phyloP scores from a whole-genome alignment of 805 yeast species.

The Candida michaelii region DNA sequence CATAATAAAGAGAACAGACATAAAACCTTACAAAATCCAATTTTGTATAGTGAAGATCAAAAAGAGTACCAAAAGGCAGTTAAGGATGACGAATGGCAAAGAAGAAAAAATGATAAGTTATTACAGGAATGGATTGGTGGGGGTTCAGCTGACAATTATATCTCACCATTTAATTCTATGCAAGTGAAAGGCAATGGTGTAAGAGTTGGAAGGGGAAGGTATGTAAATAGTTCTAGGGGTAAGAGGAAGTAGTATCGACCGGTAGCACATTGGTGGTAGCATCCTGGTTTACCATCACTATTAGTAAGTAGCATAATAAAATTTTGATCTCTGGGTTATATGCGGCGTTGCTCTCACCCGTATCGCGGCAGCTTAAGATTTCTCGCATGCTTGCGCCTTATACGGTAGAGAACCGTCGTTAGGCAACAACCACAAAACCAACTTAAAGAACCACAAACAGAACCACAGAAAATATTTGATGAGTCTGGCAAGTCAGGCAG shows the following conservation, averaged over 20 bases:
- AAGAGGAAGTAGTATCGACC: conserved; percentile 17
- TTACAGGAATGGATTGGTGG: conserved; percentile 91
- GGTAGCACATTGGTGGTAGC: too few species aligned
- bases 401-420: neutral
- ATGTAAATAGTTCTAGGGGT: conserved; percentile 63
- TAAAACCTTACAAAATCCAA: conserved; percentile 48
- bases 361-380: too few species aligned
- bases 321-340: too few species aligned
- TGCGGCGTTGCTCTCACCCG: too few species aligned
- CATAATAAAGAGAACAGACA: conserved; percentile 65
- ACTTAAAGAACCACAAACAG: too few species aligned
- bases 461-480: too few species aligned
- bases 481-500: conserved; percentile 36
- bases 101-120: conserved; percentile 81
- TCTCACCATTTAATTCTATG: conserved; percentile 74
- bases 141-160: conserved; percentile 83
- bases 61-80: conserved; percentile 87
- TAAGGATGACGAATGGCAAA: conserved; percentile 84
- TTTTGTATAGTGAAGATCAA: conserved; percentile 84
- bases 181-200: conserved; percentile 57
- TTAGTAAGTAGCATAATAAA: too few species aligned
- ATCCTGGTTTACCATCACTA: too few species aligned
- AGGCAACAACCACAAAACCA: too few species aligned
- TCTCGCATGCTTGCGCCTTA: neutral
- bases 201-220: conserved; percentile 81